Evolutionary conservation across 306 rosid genomes (phyloP), one percentile per base, ranked within the genome.

Genomic region (Vigna angularis): DNA sequence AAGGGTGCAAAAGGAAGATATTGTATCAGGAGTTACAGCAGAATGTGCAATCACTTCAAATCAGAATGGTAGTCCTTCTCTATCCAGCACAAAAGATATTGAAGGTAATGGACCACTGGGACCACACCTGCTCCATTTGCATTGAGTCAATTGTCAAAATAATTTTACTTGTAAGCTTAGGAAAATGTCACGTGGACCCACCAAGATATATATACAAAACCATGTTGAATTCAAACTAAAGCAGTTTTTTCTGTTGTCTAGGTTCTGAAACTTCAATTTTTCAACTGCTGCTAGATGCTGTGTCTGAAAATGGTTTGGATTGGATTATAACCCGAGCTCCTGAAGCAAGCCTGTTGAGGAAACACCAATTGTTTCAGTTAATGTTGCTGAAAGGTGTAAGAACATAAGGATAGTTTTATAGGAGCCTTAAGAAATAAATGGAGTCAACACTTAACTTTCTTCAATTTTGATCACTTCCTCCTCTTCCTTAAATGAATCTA

Each of bases 271-370:
- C 59, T 48, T 44, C 28, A 42, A 70, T 30, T 22, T 42, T 69
- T 79, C 50, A 90, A 8, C 88, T 70, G 85, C 84, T 87, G 75
- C 88, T 81, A 17, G 93, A 86, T 13, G 79, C 79, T 30, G 79
- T 44, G 18, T 82, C 78, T 18, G 78, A 77, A 10, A 87, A 82
- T 47, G 92, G 87, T 83, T 78, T 93, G 28, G 97, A 87, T 64
- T 90, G 92, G 81, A 96, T 93, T 88, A 96, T 89, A 91, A 96
- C 93, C 91, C 97, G 87, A 91, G 98, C 99, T 96, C 99, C 99
- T 30, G 99, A 96, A 91, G 99, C 93, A 88, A 96, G 98, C 96
- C 99, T 96, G 99, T 74, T 48, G 69, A 32, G 84, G 15, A 61
- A 52, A 79, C 79, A 85, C 34, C 4, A 78, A 45, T 45, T 34